Percentiles rank a stretch among this genome's conserved stretches.
Conservation (phyloP, 2,329 filamentous ascomycete species). For the Cladosporium phlei region DNA sequence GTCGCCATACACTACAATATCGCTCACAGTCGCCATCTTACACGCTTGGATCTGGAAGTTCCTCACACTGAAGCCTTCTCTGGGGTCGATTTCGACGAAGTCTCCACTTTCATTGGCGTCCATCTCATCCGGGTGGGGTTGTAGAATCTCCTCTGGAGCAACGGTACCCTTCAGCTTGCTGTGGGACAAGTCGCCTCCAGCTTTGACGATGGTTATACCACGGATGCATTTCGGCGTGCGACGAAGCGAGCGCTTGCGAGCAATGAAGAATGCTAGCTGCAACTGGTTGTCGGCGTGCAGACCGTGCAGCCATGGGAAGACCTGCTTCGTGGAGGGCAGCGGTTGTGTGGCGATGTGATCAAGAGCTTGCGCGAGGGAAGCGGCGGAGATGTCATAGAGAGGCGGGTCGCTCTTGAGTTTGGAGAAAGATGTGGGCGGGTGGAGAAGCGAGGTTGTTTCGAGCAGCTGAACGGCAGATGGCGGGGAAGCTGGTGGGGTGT, state of each 20-base stretch:
- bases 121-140: constrained; percentile 30
- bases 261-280: constrained; percentile 84
- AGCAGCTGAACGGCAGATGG: constrained; percentile 52
- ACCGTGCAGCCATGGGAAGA: constrained; percentile 96
- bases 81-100: constrained; percentile 80
- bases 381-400: constrained; percentile 69
- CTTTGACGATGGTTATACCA: constrained; percentile 80
- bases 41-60: constrained; percentile 96
- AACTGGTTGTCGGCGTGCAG: constrained; percentile 83
- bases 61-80: constrained; percentile 86
- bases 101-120: constrained; percentile 35
- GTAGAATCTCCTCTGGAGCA: constrained; percentile 72
- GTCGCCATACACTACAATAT: constrained; percentile 88
- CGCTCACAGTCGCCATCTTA: constrained; percentile 81
- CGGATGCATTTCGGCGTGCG: constrained; percentile 72
- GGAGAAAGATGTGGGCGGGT: constrained; percentile 64
- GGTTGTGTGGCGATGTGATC: constrained; percentile 73
- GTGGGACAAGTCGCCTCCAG: constrained; percentile 69
- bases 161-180: constrained; percentile 84
- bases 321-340: constrained; percentile 74
- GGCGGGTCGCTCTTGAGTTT: constrained; percentile 48
- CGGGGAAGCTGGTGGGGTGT: constrained; percentile 55
- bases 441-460: constrained; percentile 64
- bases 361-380: constrained; percentile 65
- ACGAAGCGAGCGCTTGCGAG: constrained; percentile 65